Conservation (phyloP, 1,284 basidiomycete genomes). For the Ganoderma resinaceum region DNA sequence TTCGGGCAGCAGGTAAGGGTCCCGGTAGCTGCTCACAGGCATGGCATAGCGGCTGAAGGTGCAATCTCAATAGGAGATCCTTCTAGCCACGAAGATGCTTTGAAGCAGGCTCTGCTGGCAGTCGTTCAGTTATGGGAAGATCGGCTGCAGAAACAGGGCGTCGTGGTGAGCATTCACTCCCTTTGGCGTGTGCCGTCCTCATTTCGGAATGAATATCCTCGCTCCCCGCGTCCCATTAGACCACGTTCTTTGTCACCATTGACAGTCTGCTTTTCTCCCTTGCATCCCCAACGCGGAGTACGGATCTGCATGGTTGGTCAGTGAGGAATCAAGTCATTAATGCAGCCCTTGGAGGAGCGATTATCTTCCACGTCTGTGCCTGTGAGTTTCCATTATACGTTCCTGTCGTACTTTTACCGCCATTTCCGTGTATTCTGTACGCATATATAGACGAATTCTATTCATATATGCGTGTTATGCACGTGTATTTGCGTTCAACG, state of each 20-base stretch:
- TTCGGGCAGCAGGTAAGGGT: conserved; percentile 9
- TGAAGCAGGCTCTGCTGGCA: conserved; percentile 36
- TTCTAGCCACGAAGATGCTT: conserved; percentile 23
- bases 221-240: conserved; percentile 32
- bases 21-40: neutral
- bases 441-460: neutral
- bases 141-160: conserved; percentile 40
- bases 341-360: conserved; percentile 43
- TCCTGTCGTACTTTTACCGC: neutral
- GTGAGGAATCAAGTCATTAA: conserved; percentile 36
- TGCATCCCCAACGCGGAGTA: conserved; percentile 31
- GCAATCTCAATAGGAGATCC: neutral
- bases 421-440: too few relatives aligned
- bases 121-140: conserved; percentile 42
- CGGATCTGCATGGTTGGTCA: conserved; percentile 26
- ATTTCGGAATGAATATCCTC: neutral
- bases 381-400: conserved; percentile 33
- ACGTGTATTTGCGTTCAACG: neutral
- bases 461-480: neutral
- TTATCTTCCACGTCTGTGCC: conserved; percentile 46
- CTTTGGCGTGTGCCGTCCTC: neutral
- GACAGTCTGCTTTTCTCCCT: conserved; percentile 44
- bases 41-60: neutral
- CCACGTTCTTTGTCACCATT: conserved; percentile 48
- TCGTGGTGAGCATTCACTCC: conserved; percentile 34